These are phyloP conservation scores for Candida sphagnicola DNA, from an alignment of 805 yeast genomes.

Conservation along the genomic window DNA sequence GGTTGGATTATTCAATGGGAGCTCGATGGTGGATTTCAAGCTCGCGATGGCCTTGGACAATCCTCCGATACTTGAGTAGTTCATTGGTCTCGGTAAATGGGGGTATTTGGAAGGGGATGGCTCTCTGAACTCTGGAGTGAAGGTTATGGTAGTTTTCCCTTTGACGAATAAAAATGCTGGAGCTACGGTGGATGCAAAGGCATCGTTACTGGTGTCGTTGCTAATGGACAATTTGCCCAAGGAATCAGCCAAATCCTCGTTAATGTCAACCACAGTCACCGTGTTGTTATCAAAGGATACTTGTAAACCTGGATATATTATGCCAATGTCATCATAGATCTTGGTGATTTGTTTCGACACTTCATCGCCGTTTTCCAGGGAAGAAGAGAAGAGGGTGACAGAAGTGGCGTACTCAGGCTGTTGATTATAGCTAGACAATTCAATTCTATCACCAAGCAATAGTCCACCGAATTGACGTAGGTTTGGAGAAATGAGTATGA, in stretches of 20 bases:
- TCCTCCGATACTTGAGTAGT: conserved; percentile 73
- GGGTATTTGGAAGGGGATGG: conserved; percentile 35
- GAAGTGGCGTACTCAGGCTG: conserved; percentile 44
- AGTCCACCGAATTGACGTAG: conserved; percentile 33
- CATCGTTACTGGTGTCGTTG: conserved; percentile 11
- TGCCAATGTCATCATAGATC: conserved; percentile 50
- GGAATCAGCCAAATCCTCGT: conserved; percentile 29
- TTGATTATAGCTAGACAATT: conserved; percentile 39
- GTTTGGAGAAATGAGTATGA: conserved; percentile 22
- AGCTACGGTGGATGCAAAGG: conserved; percentile 20
- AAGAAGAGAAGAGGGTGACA: conserved; percentile 1
- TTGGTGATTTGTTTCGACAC: conserved; percentile 31
- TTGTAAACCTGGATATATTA: conserved; percentile 54
- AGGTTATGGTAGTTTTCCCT: conserved; percentile 11
- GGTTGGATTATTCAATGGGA: conserved; percentile 77
- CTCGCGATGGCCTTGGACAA: conserved; percentile 56
- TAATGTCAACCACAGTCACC: conserved; percentile 25
- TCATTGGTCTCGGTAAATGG: conserved; percentile 36
- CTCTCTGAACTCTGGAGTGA: conserved; percentile 2
- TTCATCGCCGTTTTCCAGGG: background rate
- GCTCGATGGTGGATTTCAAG: conserved; percentile 63
- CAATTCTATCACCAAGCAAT: conserved; percentile 45
- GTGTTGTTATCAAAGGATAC: conserved; percentile 9
- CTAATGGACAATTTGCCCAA: conserved; percentile 32
- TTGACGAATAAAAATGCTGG: conserved; percentile 46